Evolutionary conservation across 1,284 basidiomycete species (phyloP), one percentile per base, ranked within the genome.

Genomic region (Apiotrichum brassicae): DNA sequence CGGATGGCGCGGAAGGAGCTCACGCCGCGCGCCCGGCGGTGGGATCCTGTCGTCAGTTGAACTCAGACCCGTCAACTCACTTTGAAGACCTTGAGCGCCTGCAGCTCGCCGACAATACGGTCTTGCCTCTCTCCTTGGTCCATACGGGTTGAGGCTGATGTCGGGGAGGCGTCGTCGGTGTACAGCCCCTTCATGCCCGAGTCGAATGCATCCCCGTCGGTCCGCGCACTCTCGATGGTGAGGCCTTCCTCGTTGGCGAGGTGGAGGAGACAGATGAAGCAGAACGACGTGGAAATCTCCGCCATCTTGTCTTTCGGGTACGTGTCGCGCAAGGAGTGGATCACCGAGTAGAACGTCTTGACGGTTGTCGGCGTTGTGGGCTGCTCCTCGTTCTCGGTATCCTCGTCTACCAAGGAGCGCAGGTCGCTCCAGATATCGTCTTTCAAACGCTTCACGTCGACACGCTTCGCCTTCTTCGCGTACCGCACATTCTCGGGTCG

Each of bases 251-350:
- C 92, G 67, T 97, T 95, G 38, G 92, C 93, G 35, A 98, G 77
- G 75, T 97, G 92, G 28, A 95, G 75, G 30, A 98, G 75, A 66
- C 94, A 98, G 70, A 98, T 99, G 77, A 98, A 99, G 73, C 94
- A 98, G 82, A 97, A 98, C 56, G 90, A 95, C 9, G 95, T 98
- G 69, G 91, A 95, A 71, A 98, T 97, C 62, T 99, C 95, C 39
- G 87, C 84, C 85, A 98, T 87, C 77, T 93, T 95, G 38, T 97
- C 91, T 54, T 78, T 78, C 0, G 94, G 87, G 71, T 98, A 98
- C 8, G 84, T 81, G 44, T 76, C 79, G 58, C 87, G 83, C 32
- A 99, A 77, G 16, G 83, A 84, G 1, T 82, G 79, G 57, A 98
- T 87, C 55, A 98, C 91, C 43, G 81, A 79, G 46, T 84, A 82